Evolutionary conservation across 305 asterid genomes (phyloP), one percentile per base, ranked within the genome.

Genomic region (Fraxinus paxiana): DNA sequence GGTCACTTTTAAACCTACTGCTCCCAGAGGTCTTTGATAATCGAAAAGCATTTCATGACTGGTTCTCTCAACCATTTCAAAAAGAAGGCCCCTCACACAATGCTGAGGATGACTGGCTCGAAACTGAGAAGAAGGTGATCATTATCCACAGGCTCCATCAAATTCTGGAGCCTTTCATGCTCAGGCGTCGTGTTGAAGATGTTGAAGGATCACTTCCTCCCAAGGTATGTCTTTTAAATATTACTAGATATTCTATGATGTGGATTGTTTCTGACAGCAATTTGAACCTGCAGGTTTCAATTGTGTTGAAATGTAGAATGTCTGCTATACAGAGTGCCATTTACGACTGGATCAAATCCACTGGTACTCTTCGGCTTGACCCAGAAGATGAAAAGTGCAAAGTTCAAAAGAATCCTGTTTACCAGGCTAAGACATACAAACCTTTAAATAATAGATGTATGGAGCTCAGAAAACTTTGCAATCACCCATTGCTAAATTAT

Each of bases 151-250:
- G 99, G 77, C 98, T 97, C 82, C 99, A 97, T 88, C 99, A 97
- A 86, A 94, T 97, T 86, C 88, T 97, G 73, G 99, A 97, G 92
- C 99, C 98, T 84, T 97, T 97, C 87, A 97, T 97, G 99, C 99
- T 97, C 79, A 89, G 99, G 90, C 99, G 98, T 15, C 98, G 99
- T 77, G 99, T 97, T 76, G 98, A 97, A 89, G 99, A 97, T 88
- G 99, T 97, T 80, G 99, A 97, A 91, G 99, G 99, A 77, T 94
- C 98, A 78, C 99, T 97, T 85, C 99, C 99, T 82, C 98, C 99
- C 51, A 97, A 97, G 98, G 99, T 93, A 88, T 77, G 78, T 33
- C 72, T 81, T 82, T 79, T 82, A 22, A 77, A 48, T 56, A 35
- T 34, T 77, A 70, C 80, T 71, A 3, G 33, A 13, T 77, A 46